Conservation (phyloP, 192 early-diverging fungal species). For the Coemansia sp. region DNA sequence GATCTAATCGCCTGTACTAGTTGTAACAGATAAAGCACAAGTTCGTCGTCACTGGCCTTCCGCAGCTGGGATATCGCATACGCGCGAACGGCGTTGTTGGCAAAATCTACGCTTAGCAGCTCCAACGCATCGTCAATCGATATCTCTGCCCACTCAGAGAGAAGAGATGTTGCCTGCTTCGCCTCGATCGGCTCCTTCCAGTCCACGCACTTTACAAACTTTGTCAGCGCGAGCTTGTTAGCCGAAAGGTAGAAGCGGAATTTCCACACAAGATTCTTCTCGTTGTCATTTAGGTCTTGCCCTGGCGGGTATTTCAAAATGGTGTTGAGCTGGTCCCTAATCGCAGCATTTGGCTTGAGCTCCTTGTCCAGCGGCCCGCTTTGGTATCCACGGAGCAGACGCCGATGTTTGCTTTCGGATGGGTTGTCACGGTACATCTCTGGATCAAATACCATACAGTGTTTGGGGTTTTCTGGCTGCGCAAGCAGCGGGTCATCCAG, state of each 20-base stretch:
- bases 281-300: constrained; percentile 73
- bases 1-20: constrained; percentile 98
- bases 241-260: constrained; percentile 93
- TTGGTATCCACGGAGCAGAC: constrained; percentile 83
- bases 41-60: constrained; percentile 93
- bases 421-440: constrained; percentile 91
- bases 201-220: constrained; percentile 94
- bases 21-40: constrained; percentile 91
- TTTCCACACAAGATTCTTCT: constrained; percentile 98
- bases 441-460: constrained; percentile 72
- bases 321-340: constrained; percentile 92
- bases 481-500: constrained; percentile 44
- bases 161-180: constrained; percentile 86
- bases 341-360: constrained; percentile 94
- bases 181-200: constrained; percentile 92
- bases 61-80: constrained; percentile 88
- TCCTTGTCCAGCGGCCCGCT: constrained; percentile 90
- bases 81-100: constrained; percentile 73
- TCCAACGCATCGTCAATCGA: constrained; percentile 96
- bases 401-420: constrained; percentile 91
- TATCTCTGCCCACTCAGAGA: constrained; percentile 87
- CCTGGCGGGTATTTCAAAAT: constrained; percentile 93
- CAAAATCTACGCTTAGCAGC: constrained; percentile 85
- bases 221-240: constrained; percentile 94
- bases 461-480: constrained; percentile 38